Conservation (phyloP, 805 yeast genomes). For the Candida ovalis region DNA sequence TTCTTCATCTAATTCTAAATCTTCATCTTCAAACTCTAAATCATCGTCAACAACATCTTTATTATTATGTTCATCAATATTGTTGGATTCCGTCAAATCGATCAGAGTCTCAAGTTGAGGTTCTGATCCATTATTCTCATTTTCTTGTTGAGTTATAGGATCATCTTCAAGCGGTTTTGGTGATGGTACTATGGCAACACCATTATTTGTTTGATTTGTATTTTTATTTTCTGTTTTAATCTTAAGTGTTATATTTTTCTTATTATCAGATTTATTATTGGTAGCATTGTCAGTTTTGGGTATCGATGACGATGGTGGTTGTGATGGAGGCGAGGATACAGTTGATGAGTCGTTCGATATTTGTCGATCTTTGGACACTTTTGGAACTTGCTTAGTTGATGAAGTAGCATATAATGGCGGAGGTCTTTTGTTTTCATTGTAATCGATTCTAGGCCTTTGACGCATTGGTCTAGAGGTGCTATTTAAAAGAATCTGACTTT, state of each 20-base stretch:
- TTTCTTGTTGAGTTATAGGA: neutral
- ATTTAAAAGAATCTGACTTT: conserved; percentile 4
- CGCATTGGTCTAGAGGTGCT: conserved; percentile 15
- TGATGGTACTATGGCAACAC: neutral
- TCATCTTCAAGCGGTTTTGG: neutral
- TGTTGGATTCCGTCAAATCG: too few relatives aligned
- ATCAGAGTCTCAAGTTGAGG: too few relatives aligned
- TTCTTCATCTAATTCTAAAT: conserved; percentile 2
- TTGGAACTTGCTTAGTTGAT: neutral
- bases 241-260: neutral
- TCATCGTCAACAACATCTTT: conserved; percentile 1
- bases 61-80: neutral
- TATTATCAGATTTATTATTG: neutral
- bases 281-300: neutral
- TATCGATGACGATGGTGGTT: neutral
- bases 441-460: conserved; percentile 19
- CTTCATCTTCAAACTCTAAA: conserved; percentile 1
- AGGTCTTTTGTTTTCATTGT: conserved; percentile 23
- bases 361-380: neutral
- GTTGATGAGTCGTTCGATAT: neutral
- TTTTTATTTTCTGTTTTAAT: neutral
- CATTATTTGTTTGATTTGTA: neutral
- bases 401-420: neutral
- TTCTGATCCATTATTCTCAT: neutral
- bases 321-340: neutral